phyloP scores from a whole-genome alignment of 1,139 yeast genomes.

The Taphrina deformans region DNA sequence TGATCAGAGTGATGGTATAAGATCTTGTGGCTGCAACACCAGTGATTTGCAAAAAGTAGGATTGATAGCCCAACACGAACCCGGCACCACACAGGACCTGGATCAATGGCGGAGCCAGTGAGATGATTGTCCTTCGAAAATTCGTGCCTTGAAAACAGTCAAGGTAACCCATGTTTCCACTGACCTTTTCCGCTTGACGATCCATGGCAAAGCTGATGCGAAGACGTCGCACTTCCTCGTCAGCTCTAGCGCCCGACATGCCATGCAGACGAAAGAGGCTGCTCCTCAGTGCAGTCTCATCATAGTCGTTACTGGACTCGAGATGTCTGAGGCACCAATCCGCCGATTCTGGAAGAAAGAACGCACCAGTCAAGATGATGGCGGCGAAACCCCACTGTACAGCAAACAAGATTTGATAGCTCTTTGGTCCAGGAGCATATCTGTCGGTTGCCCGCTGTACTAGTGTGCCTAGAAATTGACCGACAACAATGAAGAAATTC shows the following conservation, averaged over 20 bases:
- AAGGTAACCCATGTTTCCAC: not conserved
- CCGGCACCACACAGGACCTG: slow-evolving; percentile 8
- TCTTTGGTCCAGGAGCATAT: not conserved
- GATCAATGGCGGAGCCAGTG: not conserved
- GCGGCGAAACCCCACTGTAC: slow-evolving; percentile 1
- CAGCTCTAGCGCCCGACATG: not conserved
- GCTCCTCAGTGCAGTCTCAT: not conserved
- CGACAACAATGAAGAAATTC: slow-evolving; percentile 1
- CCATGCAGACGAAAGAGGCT: not conserved
- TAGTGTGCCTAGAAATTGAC: not conserved
- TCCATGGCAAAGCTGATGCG: not conserved
- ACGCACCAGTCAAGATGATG: not conserved
- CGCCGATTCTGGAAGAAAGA: not conserved
- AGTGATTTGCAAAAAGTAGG: slow-evolving; percentile 2
- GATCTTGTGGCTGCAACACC: not conserved
- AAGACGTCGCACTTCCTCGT: not conserved
- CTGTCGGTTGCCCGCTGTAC: not conserved
- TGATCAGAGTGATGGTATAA: not conserved
- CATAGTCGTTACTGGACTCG: not conserved
- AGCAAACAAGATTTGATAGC: slow-evolving; percentile 4
- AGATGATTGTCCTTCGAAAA: not conserved
- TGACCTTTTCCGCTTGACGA: not conserved
- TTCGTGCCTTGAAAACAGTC: not conserved
- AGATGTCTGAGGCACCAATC: not conserved
- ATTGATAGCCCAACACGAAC: not conserved